phyloP scores from a whole-genome alignment of 768 basidiomycete genomes.

The Suillus plorans region DNA sequence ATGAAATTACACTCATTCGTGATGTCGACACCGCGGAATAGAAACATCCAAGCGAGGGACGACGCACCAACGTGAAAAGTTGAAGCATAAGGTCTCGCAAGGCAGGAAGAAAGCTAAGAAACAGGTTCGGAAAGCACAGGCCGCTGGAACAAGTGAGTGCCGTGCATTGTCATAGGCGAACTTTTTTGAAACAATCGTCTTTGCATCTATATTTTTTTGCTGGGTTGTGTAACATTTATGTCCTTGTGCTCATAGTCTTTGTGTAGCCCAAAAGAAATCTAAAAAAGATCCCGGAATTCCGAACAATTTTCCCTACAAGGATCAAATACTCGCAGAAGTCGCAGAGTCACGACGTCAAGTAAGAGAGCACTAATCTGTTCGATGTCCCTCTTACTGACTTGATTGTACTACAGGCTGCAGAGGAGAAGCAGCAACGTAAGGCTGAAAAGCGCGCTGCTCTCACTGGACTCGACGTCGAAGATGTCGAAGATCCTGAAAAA shows the following conservation, averaged over 20 bases:
- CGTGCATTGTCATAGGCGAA: not conserved
- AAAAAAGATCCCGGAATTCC: conserved; percentile 91
- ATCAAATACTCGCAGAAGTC: conserved; percentile 89
- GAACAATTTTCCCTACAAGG: conserved; percentile 91
- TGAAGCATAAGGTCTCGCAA: conserved; percentile 76
- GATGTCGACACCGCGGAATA: conserved; percentile 31
- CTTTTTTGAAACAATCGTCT: not conserved
- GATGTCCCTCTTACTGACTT: not conserved
- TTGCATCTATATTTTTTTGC: not conserved
- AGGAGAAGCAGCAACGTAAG: conserved; percentile 69
- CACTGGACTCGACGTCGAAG: conserved; percentile 25
- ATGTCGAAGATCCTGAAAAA: conserved; percentile 23
- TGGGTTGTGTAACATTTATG: conserved; percentile 6
- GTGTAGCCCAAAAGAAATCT: conserved; percentile 55
- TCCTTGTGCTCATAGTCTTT: conserved; percentile 5
- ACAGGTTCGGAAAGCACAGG: conserved; percentile 68
- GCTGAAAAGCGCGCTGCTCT: conserved; percentile 57
- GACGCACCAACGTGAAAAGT: conserved; percentile 70
- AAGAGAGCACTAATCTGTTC: conserved; percentile 20
- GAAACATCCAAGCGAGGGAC: conserved; percentile 82
- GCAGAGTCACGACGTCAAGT: conserved; percentile 79
- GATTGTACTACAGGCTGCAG: conserved; percentile 55
- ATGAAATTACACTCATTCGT: conserved; percentile 9
- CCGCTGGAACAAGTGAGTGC: conserved; percentile 79
- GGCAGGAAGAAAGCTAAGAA: conserved; percentile 74